Conservation (phyloP, 192 early-diverging fungal species). For the Physocladia obscura region DNA sequence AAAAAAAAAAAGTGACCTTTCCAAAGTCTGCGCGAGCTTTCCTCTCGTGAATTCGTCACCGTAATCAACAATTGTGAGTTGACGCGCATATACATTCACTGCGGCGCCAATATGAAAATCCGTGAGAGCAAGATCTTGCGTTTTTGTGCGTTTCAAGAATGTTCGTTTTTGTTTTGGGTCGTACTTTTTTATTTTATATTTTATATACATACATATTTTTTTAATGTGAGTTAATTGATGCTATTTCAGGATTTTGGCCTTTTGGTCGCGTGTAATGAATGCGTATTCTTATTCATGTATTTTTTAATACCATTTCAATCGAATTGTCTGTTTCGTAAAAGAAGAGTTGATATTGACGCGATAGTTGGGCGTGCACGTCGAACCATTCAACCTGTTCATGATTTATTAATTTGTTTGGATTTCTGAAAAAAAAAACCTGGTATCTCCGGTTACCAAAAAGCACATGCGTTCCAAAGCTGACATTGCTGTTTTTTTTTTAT, state of each 20-base stretch:
- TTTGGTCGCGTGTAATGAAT: too few species aligned
- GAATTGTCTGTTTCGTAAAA: slow-evolving; percentile 53
- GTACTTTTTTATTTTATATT: too few species aligned
- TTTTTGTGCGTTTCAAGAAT: slow-evolving; percentile 54
- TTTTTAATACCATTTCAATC: slow-evolving; percentile 65
- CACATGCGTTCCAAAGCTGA: slow-evolving; percentile 28
- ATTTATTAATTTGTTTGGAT: background rate
- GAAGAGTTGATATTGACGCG: slow-evolving; percentile 57
- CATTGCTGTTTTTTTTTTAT: slow-evolving; percentile 3
- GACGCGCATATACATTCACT: slow-evolving; percentile 52
- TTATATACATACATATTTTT: too few species aligned
- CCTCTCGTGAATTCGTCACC: slow-evolving; percentile 54
- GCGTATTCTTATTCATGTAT: too few species aligned
- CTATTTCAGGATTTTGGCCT: too few species aligned
- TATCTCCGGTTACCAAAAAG: slow-evolving; percentile 6
- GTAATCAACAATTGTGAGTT: slow-evolving; percentile 48
- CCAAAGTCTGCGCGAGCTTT: slow-evolving; percentile 38
- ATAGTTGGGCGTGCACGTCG: slow-evolving; percentile 54
- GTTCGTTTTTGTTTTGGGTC: slow-evolving; percentile 56
- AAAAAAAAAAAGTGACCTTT: slow-evolving; percentile 40
- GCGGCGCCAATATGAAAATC: slow-evolving; percentile 56
- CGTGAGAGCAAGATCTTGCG: slow-evolving; percentile 33
- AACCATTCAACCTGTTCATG: slow-evolving; percentile 48
- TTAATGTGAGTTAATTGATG: background rate
- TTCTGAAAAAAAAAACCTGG: background rate